phyloP scores from a whole-genome alignment of 2,329 filamentous ascomycete species.

The Penicillium sp. region DNA sequence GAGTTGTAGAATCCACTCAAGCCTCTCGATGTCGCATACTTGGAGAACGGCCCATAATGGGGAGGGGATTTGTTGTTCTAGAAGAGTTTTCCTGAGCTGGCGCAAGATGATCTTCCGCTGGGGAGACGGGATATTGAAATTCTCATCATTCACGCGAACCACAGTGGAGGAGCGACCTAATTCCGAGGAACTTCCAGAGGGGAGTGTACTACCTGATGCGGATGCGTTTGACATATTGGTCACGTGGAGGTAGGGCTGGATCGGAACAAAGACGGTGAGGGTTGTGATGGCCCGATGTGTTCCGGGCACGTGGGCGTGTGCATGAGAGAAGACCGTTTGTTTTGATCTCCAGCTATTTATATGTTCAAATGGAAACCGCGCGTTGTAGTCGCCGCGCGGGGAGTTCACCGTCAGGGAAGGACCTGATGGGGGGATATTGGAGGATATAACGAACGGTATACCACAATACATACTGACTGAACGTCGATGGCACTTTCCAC shows the following conservation, averaged over 20 bases:
- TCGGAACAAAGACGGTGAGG: not conserved
- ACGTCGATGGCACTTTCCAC: not conserved
- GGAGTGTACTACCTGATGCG: not conserved
- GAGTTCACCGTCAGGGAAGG: not conserved
- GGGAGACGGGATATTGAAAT: not conserved
- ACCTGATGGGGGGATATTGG: not conserved
- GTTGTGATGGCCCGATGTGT: not conserved
- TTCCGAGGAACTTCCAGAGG: not conserved
- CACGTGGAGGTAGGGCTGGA: not conserved
- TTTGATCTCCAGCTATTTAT: not conserved
- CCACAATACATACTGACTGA: not conserved
- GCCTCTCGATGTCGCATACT: conserved; percentile 7
- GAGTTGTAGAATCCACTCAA: not conserved
- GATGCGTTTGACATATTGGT: not conserved
- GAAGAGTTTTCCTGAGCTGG: not conserved
- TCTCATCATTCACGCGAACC: not conserved
- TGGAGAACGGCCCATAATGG: conserved; percentile 12
- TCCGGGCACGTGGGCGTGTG: not conserved
- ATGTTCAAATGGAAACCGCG: not conserved
- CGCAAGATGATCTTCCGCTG: not conserved
- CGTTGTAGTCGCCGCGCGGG: no score
- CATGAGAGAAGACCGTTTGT: not conserved
- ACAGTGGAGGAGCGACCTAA: not conserved
- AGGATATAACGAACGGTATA: no score
- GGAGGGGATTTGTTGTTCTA: not conserved